Evolutionary conservation across 306 rosid genomes (phyloP), one percentile per base, ranked within the genome.

Genomic region (Parietaria judaica): DNA sequence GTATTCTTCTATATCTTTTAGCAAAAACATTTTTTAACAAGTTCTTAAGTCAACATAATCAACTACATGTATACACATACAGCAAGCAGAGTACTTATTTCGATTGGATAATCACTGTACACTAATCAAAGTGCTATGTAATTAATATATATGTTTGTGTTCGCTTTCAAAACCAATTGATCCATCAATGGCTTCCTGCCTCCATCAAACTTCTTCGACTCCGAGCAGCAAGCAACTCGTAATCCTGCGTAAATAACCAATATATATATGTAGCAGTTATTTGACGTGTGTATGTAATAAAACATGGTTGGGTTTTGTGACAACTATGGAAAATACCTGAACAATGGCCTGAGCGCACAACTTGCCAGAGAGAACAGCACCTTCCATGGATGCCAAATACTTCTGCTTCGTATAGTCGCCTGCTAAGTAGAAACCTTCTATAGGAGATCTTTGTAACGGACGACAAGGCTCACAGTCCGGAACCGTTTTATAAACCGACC

Each of bases 301-400:
- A 23, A 23, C 31, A 23, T 23, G 31, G 31, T 23, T 23, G 31
- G 53, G 5, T 49, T n/a, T 4, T 49, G 13, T 4, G 14, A 49
- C 15, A 49, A 7, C 13, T 7, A n/a, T 7, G 37, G 16, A 70
- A 59, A 61, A 76, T 83, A 91, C 97, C 97, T 86, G 86, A 72
- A 88, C 85, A 82, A 86, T 88, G 12, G 96, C 92, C 73, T 88
- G 95, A 36, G 98, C 95, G 80, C 96, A 92, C 67, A 92, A 72
- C 91, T 92, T 92, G 62, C 98, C 98, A 2, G 96, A 92, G 55
- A 92, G 86, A 79, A 92, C 94, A 16, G 96, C 98, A 7, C 98
- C 98, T 88, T 92, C 98, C 98, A 88, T 92, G 55, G 98, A 92
- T 56, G 98, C 98, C 80, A 92, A 72, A 77, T 92, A 91, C 71